Evolutionary conservation across 352 stramenopile genomes (phyloP).

Genomic region (Peronosclerospora sorghi): DNA sequence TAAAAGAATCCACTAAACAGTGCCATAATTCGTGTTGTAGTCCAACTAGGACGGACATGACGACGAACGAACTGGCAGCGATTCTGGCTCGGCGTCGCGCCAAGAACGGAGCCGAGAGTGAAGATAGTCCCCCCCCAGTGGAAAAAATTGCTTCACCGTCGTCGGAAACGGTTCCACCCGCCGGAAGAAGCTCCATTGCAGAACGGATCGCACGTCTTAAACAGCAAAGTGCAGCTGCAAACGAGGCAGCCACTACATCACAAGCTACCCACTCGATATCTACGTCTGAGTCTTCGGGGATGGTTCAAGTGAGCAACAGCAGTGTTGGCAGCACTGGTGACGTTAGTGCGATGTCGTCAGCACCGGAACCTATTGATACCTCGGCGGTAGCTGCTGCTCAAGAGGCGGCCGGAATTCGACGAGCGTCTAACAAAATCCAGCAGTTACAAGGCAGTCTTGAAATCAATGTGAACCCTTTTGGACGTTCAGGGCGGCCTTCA

Average conservation of each 20-base stretch:
- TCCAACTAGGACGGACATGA: conserved; percentile 34
- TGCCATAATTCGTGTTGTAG: too few species aligned
- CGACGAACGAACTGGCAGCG: conserved; percentile 71
- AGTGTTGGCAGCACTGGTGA: conserved; percentile 1
- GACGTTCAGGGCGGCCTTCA: conserved; percentile 25
- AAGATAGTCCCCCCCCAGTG: conserved; percentile 18
- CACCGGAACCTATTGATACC: conserved; percentile 14
- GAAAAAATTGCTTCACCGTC: conserved; percentile 12
- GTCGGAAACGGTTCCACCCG: conserved; percentile 8
- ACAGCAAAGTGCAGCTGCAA: conserved; percentile 39
- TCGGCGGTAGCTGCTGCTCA: conserved; percentile 22
- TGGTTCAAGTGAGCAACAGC: conserved; percentile 4
- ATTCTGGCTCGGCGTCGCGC: conserved; percentile 68
- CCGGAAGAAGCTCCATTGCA: conserved; percentile 43
- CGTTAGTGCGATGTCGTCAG: conserved; percentile 6
- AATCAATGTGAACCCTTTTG: conserved; percentile 79
- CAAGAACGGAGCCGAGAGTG: conserved; percentile 43
- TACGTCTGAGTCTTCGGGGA: conserved; percentile 4
- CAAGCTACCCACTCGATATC: conserved; percentile 16
- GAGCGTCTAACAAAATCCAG: conserved; percentile 49
- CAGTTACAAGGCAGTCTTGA: conserved; percentile 70
- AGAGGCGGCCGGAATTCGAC: conserved; percentile 18
- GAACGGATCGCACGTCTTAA: conserved; percentile 70
- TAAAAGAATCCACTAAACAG: too few species aligned
- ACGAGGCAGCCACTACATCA: conserved; percentile 14